phyloP scores from a whole-genome alignment of 2,329 filamentous ascomycete species.

The Daldinia eschscholtzii region DNA sequence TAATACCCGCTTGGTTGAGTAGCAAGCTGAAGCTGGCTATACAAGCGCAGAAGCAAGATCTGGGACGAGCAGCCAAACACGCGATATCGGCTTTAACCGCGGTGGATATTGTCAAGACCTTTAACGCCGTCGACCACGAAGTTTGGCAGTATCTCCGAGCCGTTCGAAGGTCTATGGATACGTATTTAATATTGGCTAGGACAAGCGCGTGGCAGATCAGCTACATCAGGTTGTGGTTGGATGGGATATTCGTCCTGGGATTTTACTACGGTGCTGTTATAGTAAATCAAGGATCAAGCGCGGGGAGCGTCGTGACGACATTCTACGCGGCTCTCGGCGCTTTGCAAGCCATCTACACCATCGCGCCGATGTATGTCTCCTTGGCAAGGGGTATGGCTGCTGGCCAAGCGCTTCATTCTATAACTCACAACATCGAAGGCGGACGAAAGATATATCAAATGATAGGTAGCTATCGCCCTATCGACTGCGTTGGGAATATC shows the following conservation, averaged over 20 bases:
- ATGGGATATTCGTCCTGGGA: constrained; percentile 85
- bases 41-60: constrained; percentile 74
- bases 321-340: constrained; percentile 87
- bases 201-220: constrained; percentile 79
- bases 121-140: constrained; percentile 81
- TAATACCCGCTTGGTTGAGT: constrained; percentile 71
- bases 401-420: constrained; percentile 69
- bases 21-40: constrained; percentile 73
- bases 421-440: constrained; percentile 54
- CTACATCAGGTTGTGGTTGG: constrained; percentile 78
- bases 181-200: constrained; percentile 76
- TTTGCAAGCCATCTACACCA: constrained; percentile 78
- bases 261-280: constrained; percentile 89
- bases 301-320: constrained; percentile 81
- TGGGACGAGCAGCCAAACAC: constrained; percentile 78
- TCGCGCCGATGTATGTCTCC: constrained; percentile 82
- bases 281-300: constrained; percentile 69
- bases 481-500: constrained; percentile 73
- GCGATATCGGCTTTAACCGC: constrained; percentile 76
- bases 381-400: constrained; percentile 85
- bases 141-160: constrained; percentile 71
- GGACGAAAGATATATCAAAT: constrained; percentile 48
- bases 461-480: constrained; percentile 53
- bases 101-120: constrained; percentile 89
- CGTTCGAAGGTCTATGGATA: constrained; percentile 68